Base-by-base conservation (phyloP, 1,284 basidiomycete species). In the Schizopora paradoxa region DNA sequence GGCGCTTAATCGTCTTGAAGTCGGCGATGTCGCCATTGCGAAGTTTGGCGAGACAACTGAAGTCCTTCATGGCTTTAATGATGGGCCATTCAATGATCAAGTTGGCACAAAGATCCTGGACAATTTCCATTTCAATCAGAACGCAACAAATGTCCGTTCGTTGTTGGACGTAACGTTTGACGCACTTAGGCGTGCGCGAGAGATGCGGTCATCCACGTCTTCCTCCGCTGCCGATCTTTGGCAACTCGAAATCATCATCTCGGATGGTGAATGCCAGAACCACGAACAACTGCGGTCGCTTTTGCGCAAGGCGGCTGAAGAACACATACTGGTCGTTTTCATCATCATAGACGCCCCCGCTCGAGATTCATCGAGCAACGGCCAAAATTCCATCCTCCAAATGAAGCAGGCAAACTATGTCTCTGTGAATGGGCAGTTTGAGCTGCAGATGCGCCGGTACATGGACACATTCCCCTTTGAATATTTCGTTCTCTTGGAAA, bases 201-300 rank as follows among this genome's bases (percentile, higher is more conserved):
- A 87, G 57, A 72, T 74, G 43, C 75, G 79, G 26, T 66, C 73
- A 11, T 71, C 70, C 62, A 70, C 70, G 26, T 81, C 79, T 16
- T 66, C 77, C 6, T 76, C 81, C n/a, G 76, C 80, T 2, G 75
- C 79, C 2, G 93, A 98, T 54, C 73, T 99, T 19, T 99, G 96
- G 96, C 96, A 99, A 63, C 76, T 99, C 44, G 82, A 97, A 65
- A 93, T 99, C 67, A 96, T 99, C 73, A 92, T 99, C 54, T 98
- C 94, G 14, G 96, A 99, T 62, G 96, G 96, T 25, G 90, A 98
- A 54, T 98, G 94, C 63, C 92, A 98, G 65, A 91, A 98, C 61
- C 94, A 98, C 62, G 89, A 92, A 37, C 73, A 76, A 54, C 72
- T 99, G 39, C 79, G 86, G 27, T 82, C 84, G 2, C 67, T 93